Evolutionary conservation across 441 rosid genomes (phyloP).

Genomic region (Populus tomentosa): DNA sequence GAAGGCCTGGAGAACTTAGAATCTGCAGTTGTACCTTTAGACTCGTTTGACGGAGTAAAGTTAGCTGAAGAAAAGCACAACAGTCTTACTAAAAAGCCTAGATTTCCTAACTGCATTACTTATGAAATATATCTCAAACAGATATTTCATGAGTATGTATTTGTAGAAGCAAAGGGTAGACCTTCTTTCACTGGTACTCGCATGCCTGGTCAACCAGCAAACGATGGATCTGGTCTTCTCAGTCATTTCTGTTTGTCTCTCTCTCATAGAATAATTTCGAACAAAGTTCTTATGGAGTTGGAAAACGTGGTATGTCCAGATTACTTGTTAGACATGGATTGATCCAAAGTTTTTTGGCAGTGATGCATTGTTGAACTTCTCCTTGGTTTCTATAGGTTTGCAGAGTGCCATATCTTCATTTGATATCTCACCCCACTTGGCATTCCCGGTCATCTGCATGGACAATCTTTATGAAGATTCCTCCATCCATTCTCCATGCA

Average conservation of each 20-base stretch:
- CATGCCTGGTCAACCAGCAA: conserved; percentile 42
- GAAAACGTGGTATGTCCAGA: conserved; percentile 67
- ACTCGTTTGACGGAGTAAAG: conserved; percentile 43
- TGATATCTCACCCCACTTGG: conserved; percentile 93
- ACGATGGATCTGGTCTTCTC: conserved; percentile 61
- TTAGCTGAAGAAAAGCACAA: conserved; percentile 34
- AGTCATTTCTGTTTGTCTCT: conserved; percentile 84
- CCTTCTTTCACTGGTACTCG: conserved; percentile 32
- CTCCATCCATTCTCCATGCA: conserved; percentile 63
- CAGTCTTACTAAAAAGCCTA: conserved; percentile 31
- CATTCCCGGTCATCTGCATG: conserved; percentile 88
- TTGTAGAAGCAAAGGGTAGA: conserved; percentile 47
- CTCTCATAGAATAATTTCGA: conserved; percentile 80
- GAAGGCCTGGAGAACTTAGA: conserved; percentile 29
- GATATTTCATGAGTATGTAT: conserved; percentile 64
- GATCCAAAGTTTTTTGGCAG: not conserved
- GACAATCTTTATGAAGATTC: conserved; percentile 77
- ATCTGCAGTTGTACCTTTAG: conserved; percentile 35
- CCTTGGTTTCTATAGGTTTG: conserved; percentile 45
- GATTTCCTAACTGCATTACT: conserved; percentile 50
- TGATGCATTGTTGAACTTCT: conserved; percentile 8
- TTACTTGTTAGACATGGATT: conserved; percentile 9
- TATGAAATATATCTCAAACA: conserved; percentile 83
- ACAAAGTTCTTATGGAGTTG: conserved; percentile 62
- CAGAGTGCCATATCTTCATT: conserved; percentile 77